A percentile compares a stretch with the other conserved stretches of the same genome.
Evolutionary conservation across 192 early-diverging fungal species (phyloP).

Genomic region (Mortierella claussenii): DNA sequence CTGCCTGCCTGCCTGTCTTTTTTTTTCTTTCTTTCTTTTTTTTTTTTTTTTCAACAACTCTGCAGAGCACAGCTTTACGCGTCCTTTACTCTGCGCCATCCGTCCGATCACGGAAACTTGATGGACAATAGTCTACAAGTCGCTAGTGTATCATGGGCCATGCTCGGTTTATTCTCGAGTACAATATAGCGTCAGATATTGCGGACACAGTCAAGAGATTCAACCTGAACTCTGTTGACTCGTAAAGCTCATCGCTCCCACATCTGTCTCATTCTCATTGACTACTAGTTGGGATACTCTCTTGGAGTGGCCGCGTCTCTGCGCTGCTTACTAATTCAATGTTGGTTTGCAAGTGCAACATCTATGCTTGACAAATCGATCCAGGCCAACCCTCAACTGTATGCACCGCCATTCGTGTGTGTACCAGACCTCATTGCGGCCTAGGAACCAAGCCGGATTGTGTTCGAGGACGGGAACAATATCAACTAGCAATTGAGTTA

Average conservation of each 20-base stretch:
- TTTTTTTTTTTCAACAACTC: neutral
- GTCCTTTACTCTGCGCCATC: too few species aligned
- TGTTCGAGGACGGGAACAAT: constrained; percentile 55
- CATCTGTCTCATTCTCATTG: neutral
- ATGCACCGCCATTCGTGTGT: constrained; percentile 48
- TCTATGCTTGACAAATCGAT: constrained; percentile 1
- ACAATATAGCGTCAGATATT: constrained; percentile 42
- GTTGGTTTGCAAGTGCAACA: constrained; percentile 22
- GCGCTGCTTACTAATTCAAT: constrained; percentile 38
- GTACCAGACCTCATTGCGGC: constrained; percentile 36
- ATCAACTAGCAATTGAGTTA: constrained; percentile 50
- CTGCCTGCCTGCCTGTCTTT: too few species aligned
- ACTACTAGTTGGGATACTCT: constrained; percentile 51
- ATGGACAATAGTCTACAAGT: too few species aligned
- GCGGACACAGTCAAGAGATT: constrained; percentile 44
- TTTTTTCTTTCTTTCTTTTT: neutral
- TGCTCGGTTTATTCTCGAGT: constrained; percentile 50
- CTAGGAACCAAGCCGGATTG: constrained; percentile 38
- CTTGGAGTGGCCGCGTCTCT: constrained; percentile 52
- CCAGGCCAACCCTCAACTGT: constrained; percentile 46
- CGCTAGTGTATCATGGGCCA: constrained; percentile 54
- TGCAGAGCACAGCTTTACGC: too few species aligned
- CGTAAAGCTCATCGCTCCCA: constrained; percentile 1
- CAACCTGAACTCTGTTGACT: constrained; percentile 41
- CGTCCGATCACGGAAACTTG: too few species aligned